Base-by-base conservation (phyloP, 371 early-diverging fungal species). In the Fennellomyces sp. region DNA sequence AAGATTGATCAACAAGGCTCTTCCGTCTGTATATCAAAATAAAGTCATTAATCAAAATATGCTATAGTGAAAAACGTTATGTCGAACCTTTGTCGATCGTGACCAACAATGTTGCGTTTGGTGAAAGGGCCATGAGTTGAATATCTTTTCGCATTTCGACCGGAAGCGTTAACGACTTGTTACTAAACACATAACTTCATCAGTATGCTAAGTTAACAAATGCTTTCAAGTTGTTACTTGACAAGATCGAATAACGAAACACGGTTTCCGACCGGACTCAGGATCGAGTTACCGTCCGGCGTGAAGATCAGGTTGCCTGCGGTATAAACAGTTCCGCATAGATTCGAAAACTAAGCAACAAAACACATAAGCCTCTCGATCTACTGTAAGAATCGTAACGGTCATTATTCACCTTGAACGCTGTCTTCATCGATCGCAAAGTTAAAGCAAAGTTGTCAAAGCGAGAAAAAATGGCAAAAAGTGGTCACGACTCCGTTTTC, bases 241-340 rank as follows among this genome's bases (percentile, higher is more conserved):
- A 93, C 91, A 48, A 99, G 90, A 76, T 99, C 97, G 69, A 97
- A 98, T 21, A 95, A 83, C 0, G 97, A 90, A 2, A 97, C 90
- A 48, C 97, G 82, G 84, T 97, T 97, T 47, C 99, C 99, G 12
- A 99, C 98, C 1, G 97, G 96, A 70, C 94, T 94, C 42, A 96
- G 67, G 56, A 99, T 74, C 12, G 91, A 86, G 77, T 96, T 96
- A 25, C 97, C 97, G 71, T 97, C 98, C 17, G 97, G 94, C 30
- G 96, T 93, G 73, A 95, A 99, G 30, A 94, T 75, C 38, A 98
- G 73, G 77, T 97, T 98, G 29, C 98, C 99, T 61, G 89, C 84
- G 62, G 91, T 91, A 77, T 97, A 99, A 15, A 97, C 97, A 11
- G 97, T 94, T 29, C 99, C 99, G 69, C 93, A 93, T 54, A 97